Percentiles rank a stretch among this genome's conserved stretches.
These are phyloP conservation scores for Phellopilus nigrolimitatus DNA, from an alignment of 1,284 basidiomycete genomes.

Conservation along the genomic window DNA sequence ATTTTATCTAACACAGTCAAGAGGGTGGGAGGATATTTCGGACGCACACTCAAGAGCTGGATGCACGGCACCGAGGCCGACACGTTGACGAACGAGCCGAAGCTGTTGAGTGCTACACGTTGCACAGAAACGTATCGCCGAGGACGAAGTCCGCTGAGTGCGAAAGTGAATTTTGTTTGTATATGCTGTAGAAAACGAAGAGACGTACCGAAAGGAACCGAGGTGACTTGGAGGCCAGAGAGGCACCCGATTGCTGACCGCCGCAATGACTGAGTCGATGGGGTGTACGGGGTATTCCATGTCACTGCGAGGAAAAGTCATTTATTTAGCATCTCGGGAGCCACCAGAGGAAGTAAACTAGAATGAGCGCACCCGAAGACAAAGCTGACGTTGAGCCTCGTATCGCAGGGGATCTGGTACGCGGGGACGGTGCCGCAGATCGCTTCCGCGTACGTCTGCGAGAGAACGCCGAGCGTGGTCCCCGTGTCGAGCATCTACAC, in stretches of 20 bases:
- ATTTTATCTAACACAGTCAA: too few relatives aligned
- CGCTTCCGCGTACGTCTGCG: slow-evolving; percentile 8
- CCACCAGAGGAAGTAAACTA: neutral
- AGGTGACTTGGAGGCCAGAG: slow-evolving; percentile 2
- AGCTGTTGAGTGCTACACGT: slow-evolving; percentile 9
- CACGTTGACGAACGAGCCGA: slow-evolving; percentile 2
- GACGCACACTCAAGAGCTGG: slow-evolving; percentile 14
- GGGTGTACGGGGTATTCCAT: slow-evolving; percentile 13
- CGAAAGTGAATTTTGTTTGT: neutral
- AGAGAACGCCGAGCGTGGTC: neutral
- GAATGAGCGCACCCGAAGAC: slow-evolving; percentile 2
- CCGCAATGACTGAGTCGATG: slow-evolving; percentile 7
- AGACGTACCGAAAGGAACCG: neutral
- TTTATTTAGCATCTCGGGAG: neutral
- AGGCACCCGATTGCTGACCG: slow-evolving; percentile 1
- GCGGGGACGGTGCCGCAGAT: slow-evolving; percentile 6
- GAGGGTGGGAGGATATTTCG: too few relatives aligned
- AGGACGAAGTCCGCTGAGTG: slow-evolving; percentile 6
- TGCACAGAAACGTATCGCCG: slow-evolving; percentile 7
- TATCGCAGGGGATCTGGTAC: slow-evolving; percentile 8
- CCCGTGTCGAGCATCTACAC: slow-evolving; percentile 10
- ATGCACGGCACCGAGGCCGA: slow-evolving; percentile 1
- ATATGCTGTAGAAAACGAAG: neutral
- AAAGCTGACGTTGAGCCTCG: slow-evolving; percentile 14
- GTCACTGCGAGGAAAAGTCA: slow-evolving; percentile 1